These are phyloP conservation scores for Neurospora discreta DNA, from an alignment of 495 filamentous ascomycete genomes.

Conservation along the genomic window DNA sequence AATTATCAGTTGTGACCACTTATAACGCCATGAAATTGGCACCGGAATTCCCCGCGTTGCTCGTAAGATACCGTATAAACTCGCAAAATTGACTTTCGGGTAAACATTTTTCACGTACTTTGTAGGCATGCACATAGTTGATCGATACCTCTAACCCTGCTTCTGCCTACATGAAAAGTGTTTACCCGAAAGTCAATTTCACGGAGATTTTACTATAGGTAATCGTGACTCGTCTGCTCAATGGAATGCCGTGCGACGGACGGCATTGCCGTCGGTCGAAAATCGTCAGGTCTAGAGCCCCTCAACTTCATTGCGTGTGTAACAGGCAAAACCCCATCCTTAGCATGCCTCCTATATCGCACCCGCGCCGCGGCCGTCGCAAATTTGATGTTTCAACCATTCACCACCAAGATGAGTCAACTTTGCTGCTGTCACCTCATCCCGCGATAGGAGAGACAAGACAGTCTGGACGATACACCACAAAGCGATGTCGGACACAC, in stretches of 20 bases:
- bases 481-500: background rate
- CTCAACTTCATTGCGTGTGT: background rate
- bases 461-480: background rate
- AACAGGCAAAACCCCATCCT: background rate
- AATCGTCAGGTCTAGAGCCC: background rate
- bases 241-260: background rate
- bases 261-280: background rate
- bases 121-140: too few species aligned
- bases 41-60: background rate
- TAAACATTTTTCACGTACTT: too few species aligned
- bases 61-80: background rate
- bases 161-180: too few species aligned
- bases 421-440: background rate
- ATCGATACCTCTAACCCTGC: too few species aligned
- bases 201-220: too few species aligned
- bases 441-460: background rate
- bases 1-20: background rate
- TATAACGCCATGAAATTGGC: background rate
- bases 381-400: background rate
- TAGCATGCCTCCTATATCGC: background rate
- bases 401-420: background rate
- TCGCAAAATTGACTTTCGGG: too few species aligned
- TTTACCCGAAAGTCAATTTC: too few species aligned
- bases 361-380: background rate
- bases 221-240: background rate